phyloP scores from a whole-genome alignment of 768 basidiomycete species.

The Zangia roseola region DNA sequence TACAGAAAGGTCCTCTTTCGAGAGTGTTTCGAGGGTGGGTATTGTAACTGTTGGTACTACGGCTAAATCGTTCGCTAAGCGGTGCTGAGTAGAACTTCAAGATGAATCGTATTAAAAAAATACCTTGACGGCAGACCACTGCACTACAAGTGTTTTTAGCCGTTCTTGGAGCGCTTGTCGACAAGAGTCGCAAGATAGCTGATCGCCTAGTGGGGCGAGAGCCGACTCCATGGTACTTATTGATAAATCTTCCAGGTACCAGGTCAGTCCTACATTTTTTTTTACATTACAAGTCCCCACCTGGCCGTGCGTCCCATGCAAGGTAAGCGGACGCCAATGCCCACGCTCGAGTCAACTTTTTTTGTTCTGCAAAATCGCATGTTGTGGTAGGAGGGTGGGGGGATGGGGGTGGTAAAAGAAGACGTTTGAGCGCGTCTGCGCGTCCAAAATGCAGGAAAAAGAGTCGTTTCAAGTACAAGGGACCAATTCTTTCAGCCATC shows the following conservation, averaged over 20 bases:
- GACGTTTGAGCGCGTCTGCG: conserved; percentile 76
- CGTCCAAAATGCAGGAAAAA: conserved; percentile 86
- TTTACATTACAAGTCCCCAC: conserved; percentile 38
- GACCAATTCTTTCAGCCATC: conserved; percentile 65
- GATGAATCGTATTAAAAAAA: not conserved
- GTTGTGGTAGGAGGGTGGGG: conserved; percentile 67
- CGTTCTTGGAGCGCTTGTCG: conserved; percentile 60
- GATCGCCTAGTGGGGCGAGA: conserved; percentile 65
- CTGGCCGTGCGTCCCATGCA: conserved; percentile 81
- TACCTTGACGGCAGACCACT: conserved; percentile 83
- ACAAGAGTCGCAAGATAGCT: conserved; percentile 70
- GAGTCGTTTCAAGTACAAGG: conserved; percentile 74
- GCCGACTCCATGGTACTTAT: conserved; percentile 71
- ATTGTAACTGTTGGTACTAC: conserved; percentile 1
- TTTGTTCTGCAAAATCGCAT: conserved; percentile 77
- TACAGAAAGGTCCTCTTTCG: not conserved
- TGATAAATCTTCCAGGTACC: conserved; percentile 57
- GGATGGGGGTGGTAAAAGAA: conserved; percentile 71
- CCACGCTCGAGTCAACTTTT: conserved; percentile 78
- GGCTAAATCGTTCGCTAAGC: conserved; percentile 56
- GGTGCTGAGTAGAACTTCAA: conserved; percentile 7
- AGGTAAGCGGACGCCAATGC: conserved; percentile 80
- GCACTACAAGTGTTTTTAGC: conserved; percentile 62
- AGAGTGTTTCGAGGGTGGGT: not conserved
- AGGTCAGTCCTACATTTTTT: conserved; percentile 1